Evolutionary conservation across 2,329 filamentous ascomycete genomes (phyloP).

Genomic region (Pseudogymnoascus sp.): DNA sequence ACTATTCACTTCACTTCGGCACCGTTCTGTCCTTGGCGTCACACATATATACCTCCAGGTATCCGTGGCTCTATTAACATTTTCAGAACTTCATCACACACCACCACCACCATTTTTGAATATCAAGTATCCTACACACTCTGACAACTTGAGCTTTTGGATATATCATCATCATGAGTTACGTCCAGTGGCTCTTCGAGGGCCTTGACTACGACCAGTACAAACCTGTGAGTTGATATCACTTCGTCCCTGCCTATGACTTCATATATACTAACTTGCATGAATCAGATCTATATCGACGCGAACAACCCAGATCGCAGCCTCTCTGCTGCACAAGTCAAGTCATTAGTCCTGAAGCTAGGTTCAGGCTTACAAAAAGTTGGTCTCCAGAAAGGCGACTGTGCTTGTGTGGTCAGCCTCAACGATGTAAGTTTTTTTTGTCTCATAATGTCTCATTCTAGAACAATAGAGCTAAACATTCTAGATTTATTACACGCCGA

Average conservation of each 20-base stretch:
- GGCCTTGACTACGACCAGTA: not conserved
- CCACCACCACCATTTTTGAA: not conserved
- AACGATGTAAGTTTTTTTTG: conserved; percentile 21
- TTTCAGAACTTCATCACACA: not conserved
- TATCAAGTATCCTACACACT: not conserved
- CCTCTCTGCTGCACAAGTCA: conserved; percentile 22
- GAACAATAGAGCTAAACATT: not conserved
- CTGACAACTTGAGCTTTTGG: not conserved
- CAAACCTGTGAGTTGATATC: conserved; percentile 2
- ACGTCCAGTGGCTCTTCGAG: conserved; percentile 2
- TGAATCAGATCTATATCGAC: conserved; percentile 2
- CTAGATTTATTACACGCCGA: conserved; percentile 19
- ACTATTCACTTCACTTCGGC: not conserved
- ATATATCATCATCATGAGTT: not conserved
- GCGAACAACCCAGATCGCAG: conserved; percentile 10
- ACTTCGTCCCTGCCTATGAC: not conserved
- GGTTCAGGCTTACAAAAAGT: conserved; percentile 22
- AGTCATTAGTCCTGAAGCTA: conserved; percentile 19
- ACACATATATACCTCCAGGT: not conserved
- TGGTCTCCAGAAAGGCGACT: conserved; percentile 23
- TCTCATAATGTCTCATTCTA: not conserved
- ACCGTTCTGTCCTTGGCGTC: not conserved
- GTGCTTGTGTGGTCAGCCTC: conserved; percentile 24
- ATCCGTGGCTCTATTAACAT: not conserved
- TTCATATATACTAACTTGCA: not conserved